Base-by-base conservation (phyloP, 2,329 filamentous ascomycete species). In the Arthroderma sp. region DNA sequence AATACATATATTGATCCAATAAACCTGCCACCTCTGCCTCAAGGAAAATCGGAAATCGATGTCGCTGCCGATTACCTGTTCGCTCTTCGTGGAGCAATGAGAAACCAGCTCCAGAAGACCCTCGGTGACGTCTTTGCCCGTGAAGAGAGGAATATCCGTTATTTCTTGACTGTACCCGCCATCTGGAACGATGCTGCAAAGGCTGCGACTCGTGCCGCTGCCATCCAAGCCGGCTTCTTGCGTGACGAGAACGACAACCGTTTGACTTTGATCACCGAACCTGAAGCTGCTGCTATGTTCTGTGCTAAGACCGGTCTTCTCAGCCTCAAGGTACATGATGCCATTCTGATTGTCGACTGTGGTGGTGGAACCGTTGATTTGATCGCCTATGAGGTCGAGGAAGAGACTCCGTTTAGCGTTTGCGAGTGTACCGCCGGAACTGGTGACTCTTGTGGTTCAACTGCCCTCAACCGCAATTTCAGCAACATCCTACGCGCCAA, bases 141-240 rank as follows among this genome's bases (percentile, higher is more conserved):
- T 65, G 91, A 96, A 70, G 91, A 96, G 71, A 83, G 89, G 58
- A 96, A 96, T 65, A 98, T 96, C 57, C 79, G 86, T 56, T 96
- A 96, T 68, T 96, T 95, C 65, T 72, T 98, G 56, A 98, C 91
- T 2, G 91, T 98, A n/a, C 91, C 91, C 15, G 91, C 91, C 55
- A 96, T 98, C 56, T 96, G 91, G 91, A 96, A 96, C 64, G 91
- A 96, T 69, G 89, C 91, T 38, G 91, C 88, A 56, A 98, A 98
- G 70, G 91, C 91, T 47, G 91, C 91, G 34, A 96, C 91, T 9
- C 80, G 91, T 69, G 86, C 88, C 10, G 91, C 91, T 27, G 91
- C 91, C 53, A 94, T 96, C 54, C 89, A 96, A 68, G 91, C 91
- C 49, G 91, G 91, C 39, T 96, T 95, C 72, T 74, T 96, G 45